Conservation (phyloP, 257 asterid species). For the Hygrophila difformis region DNA sequence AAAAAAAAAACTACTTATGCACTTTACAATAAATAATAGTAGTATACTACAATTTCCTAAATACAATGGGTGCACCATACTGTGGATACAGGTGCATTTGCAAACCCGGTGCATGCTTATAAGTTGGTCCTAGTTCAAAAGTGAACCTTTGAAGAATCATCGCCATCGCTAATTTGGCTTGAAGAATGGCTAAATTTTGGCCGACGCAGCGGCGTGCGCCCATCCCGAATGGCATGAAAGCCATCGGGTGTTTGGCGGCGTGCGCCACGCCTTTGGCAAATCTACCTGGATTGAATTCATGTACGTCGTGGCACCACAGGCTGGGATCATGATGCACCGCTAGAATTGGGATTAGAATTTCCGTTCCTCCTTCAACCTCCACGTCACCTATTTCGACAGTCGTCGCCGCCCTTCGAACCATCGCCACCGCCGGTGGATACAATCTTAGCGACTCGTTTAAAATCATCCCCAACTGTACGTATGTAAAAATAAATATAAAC, state of each 20-base stretch:
- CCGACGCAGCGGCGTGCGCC: conserved; percentile 87
- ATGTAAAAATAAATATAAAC: conserved; percentile 9
- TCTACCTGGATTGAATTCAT: conserved; percentile 75
- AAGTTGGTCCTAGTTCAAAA: conserved; percentile 54
- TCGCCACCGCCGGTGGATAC: conserved; percentile 85
- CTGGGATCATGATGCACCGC: conserved; percentile 76
- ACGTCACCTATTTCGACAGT: conserved; percentile 50
- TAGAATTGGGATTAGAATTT: conserved; percentile 68
- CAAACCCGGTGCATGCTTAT: conserved; percentile 66
- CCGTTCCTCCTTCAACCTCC: conserved; percentile 48
- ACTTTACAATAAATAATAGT: no score
- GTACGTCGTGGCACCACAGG: conserved; percentile 71
- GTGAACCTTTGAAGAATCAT: conserved; percentile 69
- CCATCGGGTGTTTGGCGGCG: conserved; percentile 69
- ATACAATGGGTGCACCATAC: conserved; percentile 78
- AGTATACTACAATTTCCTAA: conserved; percentile 47
- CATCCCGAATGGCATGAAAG: conserved; percentile 77
- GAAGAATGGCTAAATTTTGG: conserved; percentile 72
- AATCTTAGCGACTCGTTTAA: conserved; percentile 70
- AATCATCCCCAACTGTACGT: conserved; percentile 71
- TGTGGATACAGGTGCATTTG: conserved; percentile 67
- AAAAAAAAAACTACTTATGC: no score
- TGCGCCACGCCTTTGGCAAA: conserved; percentile 62
- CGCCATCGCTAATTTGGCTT: conserved; percentile 64
- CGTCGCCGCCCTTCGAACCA: conserved; percentile 51